A percentile compares a stretch with the other conserved stretches of the same genome.
These are phyloP conservation scores for Kwoniella shivajii DNA, from an alignment of 1,284 basidiomycete genomes.

Conservation along the genomic window DNA sequence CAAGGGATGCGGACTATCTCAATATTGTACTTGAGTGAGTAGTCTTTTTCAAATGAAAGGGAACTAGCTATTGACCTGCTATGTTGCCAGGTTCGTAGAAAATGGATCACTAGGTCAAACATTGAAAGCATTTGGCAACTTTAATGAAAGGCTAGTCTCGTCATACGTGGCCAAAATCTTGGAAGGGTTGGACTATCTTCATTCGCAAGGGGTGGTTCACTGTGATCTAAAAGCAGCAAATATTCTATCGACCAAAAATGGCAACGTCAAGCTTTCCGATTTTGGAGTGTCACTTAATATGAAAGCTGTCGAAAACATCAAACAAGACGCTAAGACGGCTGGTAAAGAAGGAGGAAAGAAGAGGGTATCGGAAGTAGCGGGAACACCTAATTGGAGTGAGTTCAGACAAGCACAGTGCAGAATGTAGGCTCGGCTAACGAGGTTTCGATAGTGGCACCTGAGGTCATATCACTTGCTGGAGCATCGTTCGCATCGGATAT, in stretches of 20 bases:
- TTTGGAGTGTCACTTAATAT: conserved; percentile 61
- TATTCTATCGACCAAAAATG: conserved; percentile 61
- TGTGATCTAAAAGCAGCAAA: conserved; percentile 62
- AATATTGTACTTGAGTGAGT: conserved; percentile 90
- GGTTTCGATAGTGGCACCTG: conserved; percentile 72
- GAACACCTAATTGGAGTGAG: conserved; percentile 91
- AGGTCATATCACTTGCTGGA: conserved; percentile 75
- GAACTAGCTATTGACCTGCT: neutral
- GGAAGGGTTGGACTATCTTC: conserved; percentile 86
- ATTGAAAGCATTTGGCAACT: conserved; percentile 84
- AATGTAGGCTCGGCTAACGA: neutral
- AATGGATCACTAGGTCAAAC: conserved; percentile 90
- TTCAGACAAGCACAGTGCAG: conserved; percentile 5
- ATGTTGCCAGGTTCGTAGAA: conserved; percentile 73
- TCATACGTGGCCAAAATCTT: conserved; percentile 91
- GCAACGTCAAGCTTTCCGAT: conserved; percentile 60
- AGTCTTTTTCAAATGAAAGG: neutral
- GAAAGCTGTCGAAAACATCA: conserved; percentile 67
- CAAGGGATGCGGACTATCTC: conserved; percentile 79
- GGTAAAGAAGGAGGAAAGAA: conserved; percentile 34
- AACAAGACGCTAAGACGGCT: conserved; percentile 61
- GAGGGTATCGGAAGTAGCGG: conserved; percentile 62
- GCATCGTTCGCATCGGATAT: conserved; percentile 64
- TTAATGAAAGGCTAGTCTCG: conserved; percentile 85
- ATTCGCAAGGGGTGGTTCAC: conserved; percentile 66